These are phyloP conservation scores for Cercophora sp. DNA, from an alignment of 495 filamentous ascomycete species.

Conservation along the genomic window DNA sequence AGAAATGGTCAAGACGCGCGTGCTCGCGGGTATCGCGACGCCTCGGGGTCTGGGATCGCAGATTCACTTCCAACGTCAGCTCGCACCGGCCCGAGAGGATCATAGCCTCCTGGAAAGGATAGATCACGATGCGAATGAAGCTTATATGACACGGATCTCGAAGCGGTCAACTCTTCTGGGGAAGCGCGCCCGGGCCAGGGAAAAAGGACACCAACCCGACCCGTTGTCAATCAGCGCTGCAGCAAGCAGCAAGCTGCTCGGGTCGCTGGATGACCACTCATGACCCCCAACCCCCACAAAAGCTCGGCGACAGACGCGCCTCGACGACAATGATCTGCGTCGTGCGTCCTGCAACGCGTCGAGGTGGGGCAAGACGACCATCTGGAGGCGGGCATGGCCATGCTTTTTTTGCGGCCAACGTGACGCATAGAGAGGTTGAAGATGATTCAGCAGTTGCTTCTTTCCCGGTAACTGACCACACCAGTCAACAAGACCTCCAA, in stretches of 20 bases:
- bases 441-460: too few relatives aligned
- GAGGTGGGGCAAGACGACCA: background rate
- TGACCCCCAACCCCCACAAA: too few relatives aligned
- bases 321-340: too few relatives aligned
- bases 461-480: too few relatives aligned
- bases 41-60: too few relatives aligned
- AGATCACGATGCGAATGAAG: conserved; percentile 6
- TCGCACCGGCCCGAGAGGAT: background rate
- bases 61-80: conserved; percentile 14
- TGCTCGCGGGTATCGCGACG: background rate
- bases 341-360: too few relatives aligned
- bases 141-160: conserved; percentile 7
- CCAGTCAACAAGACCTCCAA: too few relatives aligned
- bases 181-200: background rate
- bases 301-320: too few relatives aligned
- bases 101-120: background rate
- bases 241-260: too few relatives aligned
- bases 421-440: too few relatives aligned
- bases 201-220: background rate
- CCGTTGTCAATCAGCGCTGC: too few relatives aligned
- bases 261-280: too few relatives aligned
- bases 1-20: background rate
- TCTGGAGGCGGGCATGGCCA: background rate
- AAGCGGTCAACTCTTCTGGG: background rate
- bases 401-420: background rate